A percentile compares a stretch with the other conserved stretches of the same genome.
Conservation (phyloP, 1,284 basidiomycete genomes). For the Amylostereum areolatum region DNA sequence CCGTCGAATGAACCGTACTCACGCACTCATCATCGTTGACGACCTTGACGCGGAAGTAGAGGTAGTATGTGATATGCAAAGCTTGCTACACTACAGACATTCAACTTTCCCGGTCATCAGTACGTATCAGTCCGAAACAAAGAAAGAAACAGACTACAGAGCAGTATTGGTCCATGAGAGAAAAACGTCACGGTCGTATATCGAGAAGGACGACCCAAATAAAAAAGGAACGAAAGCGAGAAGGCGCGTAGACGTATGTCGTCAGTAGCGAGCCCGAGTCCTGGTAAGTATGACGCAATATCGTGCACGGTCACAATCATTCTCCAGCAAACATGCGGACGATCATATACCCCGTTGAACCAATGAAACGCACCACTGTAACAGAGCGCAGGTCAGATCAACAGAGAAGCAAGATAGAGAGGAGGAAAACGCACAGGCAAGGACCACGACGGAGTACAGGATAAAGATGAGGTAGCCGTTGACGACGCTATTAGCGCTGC, state of each 20-base stretch:
- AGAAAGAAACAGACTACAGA: background rate
- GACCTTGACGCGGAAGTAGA: too few relatives aligned
- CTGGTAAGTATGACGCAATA: background rate
- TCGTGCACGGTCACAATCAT: constrained; percentile 31
- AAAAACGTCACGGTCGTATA: background rate
- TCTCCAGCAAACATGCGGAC: constrained; percentile 82
- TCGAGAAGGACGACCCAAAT: background rate
- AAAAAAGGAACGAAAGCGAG: background rate
- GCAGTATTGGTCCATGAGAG: background rate
- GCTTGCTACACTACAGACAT: too few relatives aligned
- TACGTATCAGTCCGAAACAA: too few relatives aligned
- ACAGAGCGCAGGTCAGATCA: background rate
- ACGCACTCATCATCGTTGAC: too few relatives aligned
- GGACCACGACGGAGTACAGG: constrained; percentile 78
- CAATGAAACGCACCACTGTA: constrained; percentile 76
- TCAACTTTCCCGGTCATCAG: too few relatives aligned
- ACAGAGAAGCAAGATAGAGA: constrained; percentile 1
- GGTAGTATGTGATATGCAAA: too few relatives aligned
- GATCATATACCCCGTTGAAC: constrained; percentile 72
- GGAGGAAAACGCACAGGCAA: constrained; percentile 60
- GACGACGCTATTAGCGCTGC: constrained; percentile 45
- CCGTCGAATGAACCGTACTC: too few relatives aligned
- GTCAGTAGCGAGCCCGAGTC: too few relatives aligned
- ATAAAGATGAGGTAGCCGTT: constrained; percentile 80
- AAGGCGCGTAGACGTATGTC: too few relatives aligned